Percentiles rank a stretch among this genome's conserved stretches.
Evolutionary conservation across 768 basidiomycete genomes (phyloP).

Genomic region (Termitomyces sp.): DNA sequence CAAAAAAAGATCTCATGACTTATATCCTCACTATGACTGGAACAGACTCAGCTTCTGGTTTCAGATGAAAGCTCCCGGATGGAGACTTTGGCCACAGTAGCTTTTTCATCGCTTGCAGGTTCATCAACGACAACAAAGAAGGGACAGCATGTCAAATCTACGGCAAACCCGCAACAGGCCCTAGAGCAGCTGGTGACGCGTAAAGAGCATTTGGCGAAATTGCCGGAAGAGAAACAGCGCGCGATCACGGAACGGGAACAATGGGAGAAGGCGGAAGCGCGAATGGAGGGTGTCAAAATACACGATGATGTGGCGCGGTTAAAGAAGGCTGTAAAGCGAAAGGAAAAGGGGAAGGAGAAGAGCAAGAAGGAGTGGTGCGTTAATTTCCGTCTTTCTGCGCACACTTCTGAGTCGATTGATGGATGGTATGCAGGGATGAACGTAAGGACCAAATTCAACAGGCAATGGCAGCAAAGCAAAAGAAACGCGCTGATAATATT

Average conservation of each 20-base stretch:
- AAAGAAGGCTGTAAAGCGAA: slow-evolving; percentile 91
- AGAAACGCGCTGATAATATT: slow-evolving; percentile 90
- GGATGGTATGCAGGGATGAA: slow-evolving; percentile 56
- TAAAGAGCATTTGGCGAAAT: slow-evolving; percentile 67
- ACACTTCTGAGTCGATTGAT: not conserved
- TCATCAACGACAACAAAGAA: slow-evolving; percentile 39
- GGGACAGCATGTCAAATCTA: slow-evolving; percentile 52
- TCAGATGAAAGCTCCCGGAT: slow-evolving; percentile 37
- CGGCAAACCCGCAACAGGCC: slow-evolving; percentile 82
- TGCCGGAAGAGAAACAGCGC: slow-evolving; percentile 84
- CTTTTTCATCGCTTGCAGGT: slow-evolving; percentile 62
- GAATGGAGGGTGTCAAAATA: slow-evolving; percentile 88
- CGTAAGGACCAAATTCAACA: slow-evolving; percentile 74
- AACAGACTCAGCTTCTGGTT: slow-evolving; percentile 71
- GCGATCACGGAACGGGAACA: slow-evolving; percentile 75
- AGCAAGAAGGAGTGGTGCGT: slow-evolving; percentile 79
- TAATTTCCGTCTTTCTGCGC: slow-evolving; percentile 1
- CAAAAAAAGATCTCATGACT: not conserved
- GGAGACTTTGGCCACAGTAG: slow-evolving; percentile 50
- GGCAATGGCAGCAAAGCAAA: slow-evolving; percentile 79
- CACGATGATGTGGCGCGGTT: slow-evolving; percentile 78
- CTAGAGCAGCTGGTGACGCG: slow-evolving; percentile 73
- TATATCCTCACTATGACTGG: not conserved
- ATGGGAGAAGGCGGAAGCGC: slow-evolving; percentile 87
- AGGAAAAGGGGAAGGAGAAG: slow-evolving; percentile 86